Evolutionary conservation across 257 asterid species (phyloP), one percentile per base, ranked within the genome.

Genomic region (Cordia subcordata): DNA sequence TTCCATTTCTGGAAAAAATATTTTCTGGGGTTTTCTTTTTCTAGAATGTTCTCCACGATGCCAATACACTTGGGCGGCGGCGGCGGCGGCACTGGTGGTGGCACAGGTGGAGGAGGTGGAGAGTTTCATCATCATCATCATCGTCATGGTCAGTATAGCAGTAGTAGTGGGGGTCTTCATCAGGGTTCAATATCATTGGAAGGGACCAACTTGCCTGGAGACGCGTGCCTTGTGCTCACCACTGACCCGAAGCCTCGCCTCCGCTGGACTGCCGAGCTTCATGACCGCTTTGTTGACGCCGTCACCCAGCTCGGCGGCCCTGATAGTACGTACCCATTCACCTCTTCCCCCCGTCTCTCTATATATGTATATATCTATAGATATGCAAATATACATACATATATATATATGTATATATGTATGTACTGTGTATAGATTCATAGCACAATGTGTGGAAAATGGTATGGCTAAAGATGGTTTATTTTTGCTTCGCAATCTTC

Each of bases 271-370:
- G 73, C 67, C 12, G 90, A 82, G 71, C 87, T 82, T 8, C 90
- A 82, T 27, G 84, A 80, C 58, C 66, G 81, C 21, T 82, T 82
- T 38, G 74, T 82, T 11, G 83, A 82, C 2, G 90, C 84, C 0
- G 79, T 82, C 16, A 58, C 68, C 11, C 80, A 82, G 71, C 90
- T 82, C 32, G 90, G 90, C 19, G 90, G 87, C 78, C 84, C 84
- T 22, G 81, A 82, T 55, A 79, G 88, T 81, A 11, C 0, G 83
- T 77, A 39, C 64, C 37, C n/a, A 22, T 16, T 20, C 59, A 33
- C 21, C 21, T 9, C 15, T 16, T 39, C 13, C 21, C 35, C 4
- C 35, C 3, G 4, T 27, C 35, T 27, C 35, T 42, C 47, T 42
- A 1, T 42, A 4, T 42, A 4, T 42, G 10, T 10, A 42, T 42